Percentiles rank a stretch among this genome's conserved stretches.
phyloP scores from a whole-genome alignment of 305 asterid genomes.

The Caryopteris hybrid region DNA sequence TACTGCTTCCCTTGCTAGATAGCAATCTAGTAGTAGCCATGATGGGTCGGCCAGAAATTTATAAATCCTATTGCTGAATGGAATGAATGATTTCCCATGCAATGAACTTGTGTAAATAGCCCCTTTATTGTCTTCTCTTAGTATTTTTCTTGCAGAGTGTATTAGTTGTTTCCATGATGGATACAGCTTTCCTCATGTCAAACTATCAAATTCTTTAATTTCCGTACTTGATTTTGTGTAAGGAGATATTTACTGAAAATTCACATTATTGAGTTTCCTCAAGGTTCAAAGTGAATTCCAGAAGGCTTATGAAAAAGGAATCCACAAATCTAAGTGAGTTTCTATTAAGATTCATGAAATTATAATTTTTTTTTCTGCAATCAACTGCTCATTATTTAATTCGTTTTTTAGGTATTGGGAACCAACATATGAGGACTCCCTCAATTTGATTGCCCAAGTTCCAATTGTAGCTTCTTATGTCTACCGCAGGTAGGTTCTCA shows the following conservation, averaged over 20 bases:
- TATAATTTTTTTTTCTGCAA: neutral
- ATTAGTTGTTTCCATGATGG: neutral
- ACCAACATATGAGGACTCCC: slow-evolving; percentile 78
- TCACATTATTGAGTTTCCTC: slow-evolving; percentile 17
- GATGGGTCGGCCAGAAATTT: neutral
- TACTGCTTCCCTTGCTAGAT: neutral
- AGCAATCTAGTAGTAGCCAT: neutral
- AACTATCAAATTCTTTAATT: neutral
- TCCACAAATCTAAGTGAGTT: slow-evolving; percentile 78
- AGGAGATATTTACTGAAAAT: slow-evolving; percentile 12
- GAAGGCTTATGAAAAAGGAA: slow-evolving; percentile 87
- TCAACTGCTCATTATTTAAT: slow-evolving; percentile 21
- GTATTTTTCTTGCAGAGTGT: neutral
- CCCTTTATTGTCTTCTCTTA: neutral
- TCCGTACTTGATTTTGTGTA: neutral
- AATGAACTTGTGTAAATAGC: neutral
- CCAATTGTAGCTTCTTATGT: slow-evolving; percentile 72
- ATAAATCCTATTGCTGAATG: neutral
- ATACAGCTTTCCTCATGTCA: neutral
- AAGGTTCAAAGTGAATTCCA: slow-evolving; percentile 86
- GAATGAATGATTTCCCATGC: neutral
- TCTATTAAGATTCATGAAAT: neutral
- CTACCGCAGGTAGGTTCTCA: slow-evolving; percentile 65
- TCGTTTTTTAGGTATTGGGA: slow-evolving; percentile 65
- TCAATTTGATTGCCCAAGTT: slow-evolving; percentile 79